Base-by-base conservation (phyloP, 495 filamentous ascomycete species). In the Delitschia confertaspora region DNA sequence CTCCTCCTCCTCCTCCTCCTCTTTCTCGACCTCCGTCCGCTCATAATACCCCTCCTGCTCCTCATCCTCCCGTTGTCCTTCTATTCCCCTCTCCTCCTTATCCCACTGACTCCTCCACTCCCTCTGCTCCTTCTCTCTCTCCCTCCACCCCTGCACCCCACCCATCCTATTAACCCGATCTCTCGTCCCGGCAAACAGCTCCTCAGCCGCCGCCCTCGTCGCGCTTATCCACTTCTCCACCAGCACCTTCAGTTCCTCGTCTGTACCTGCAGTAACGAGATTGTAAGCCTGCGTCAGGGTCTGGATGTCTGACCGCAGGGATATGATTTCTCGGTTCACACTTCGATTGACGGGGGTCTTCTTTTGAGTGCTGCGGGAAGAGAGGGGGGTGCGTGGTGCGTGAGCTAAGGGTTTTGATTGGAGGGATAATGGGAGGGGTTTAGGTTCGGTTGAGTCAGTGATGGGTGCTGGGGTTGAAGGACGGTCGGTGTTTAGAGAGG, bases 161-260 rank as follows among this genome's bases (percentile, higher is more conserved):
- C 78, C 78, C 72, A 79, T 78, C 41, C 65, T 51, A 49, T 66
- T 67, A 20, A 72, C 68, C 33, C 65, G 53, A 43, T 70, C 69
- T 35, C 63, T 60, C 20, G 62, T 65, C 9, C 50, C 55, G 17
- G 58, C 65, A 57, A 70, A 72, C 30, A 72, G 16, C 49, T 72
- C 68, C 44, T 72, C 69, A 3, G 68, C 68, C 13, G 68, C 69
- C 42, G 55, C 43, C 33, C 65, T 51, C 46, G 60, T 62, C n/a
- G 66, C 69, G 2, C 45, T 46, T 16, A 51, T 55, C 69, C 69
- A 72, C 42, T 61, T 65, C 24, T 51, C 26, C 27, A 72, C 69
- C 49, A 79, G 45, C 0, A 18, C 45, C 35, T 68, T 60, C 0
- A 82, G 63, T 26, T 79, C 72, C 0, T 42, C 54, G 41, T 72